Base-by-base conservation (phyloP, 768 basidiomycete genomes). In the Kwoniella europaea region DNA sequence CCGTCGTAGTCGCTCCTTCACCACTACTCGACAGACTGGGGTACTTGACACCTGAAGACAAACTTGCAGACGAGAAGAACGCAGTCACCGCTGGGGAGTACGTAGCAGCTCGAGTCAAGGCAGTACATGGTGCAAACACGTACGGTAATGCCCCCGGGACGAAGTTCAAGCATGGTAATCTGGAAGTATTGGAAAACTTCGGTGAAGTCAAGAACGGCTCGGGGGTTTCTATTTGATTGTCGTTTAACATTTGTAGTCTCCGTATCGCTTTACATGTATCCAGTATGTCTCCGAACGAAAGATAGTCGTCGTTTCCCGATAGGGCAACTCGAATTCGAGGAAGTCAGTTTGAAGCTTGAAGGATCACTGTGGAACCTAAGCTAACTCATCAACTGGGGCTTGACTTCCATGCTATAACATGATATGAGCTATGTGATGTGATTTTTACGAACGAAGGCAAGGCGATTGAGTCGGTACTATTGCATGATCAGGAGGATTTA, bases 141-240 rank as follows among this genome's bases (percentile, higher is more conserved):
- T 75, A 75, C 44, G 74, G 74, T 24, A 57, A 64, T 20, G 68
- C 71, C 9, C 70, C 74, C 2, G 74, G 74, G 3, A 73, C 74
- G 15, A 75, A 75, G 62, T 75, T 75, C 72, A 73, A 73, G 50
- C 63, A 73, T 57, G 69, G 72, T 61, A 69, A 68, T 60, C 57
- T 75, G 2, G 74, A 75, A 54, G 65, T 75, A 7, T 44, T 72
- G 50, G 74, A 75, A 63, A 75, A 75, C 41, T 67, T 67, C 29
- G 74, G 61, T n/a, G 71, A 65, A 5, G 65, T 61, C 44, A 44
- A 67, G 43, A 57, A 52, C 41, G 65, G 57, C 18, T 58, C 57
- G 16, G 56, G 42, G 24, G 29, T 20, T 44, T 68, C 60, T n/a
- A 68, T 68, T n/a, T 68, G 53, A 41, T 16, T 20, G 29, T 27